Base-by-base conservation (phyloP, 805 yeast genomes). In the Blastobotrys mokoenaii region DNA sequence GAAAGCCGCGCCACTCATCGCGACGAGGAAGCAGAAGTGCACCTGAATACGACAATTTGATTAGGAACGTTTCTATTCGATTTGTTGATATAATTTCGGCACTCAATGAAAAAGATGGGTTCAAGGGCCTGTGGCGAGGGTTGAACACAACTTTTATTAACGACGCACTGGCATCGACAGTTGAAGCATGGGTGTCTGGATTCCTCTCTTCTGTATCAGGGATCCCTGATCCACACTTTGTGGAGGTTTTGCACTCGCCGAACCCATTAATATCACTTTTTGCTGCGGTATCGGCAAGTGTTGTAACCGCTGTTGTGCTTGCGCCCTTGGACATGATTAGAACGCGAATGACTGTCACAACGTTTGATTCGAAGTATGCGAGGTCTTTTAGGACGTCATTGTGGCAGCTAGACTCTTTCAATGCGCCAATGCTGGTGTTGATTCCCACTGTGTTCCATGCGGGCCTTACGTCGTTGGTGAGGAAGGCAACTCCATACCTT, bases 121-220 rank as follows among this genome's bases (percentile, higher is more conserved):
- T 76, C 77, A 15, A 70, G 82, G 48, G 75, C 74, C 45, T 73
- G 75, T 55, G 74, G 87, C 18, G 79, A 72, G 64, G 95, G 73
- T 58, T 95, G 83, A 20, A 80, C 79, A 15, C 95, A 2, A 73
- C 95, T 0, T 90, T 88, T 56, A 70, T 93, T 15, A 74, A 83
- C 59, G 82, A 76, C 44, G 83, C 95, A 0, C 68, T 87, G 15
- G 76, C 82, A 1, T 77, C 79, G 41, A 83, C 95, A 0, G 66
- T 88, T 39, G 90, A 85, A 58, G 86, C 96, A 1, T 89, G 97
- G 97, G 71, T 88, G 40, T 83, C 94, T 0, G 96, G 96, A 2
- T 77, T 89, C 51, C 60, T 88, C 6, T 80, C 96, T 3, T 93
- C 96, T 1, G 66, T 85, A 39, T 62, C 84, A 43, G 82, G 84